phyloP scores from a whole-genome alignment of 2,329 filamentous ascomycete genomes.

The Ascochyta rabiei region DNA sequence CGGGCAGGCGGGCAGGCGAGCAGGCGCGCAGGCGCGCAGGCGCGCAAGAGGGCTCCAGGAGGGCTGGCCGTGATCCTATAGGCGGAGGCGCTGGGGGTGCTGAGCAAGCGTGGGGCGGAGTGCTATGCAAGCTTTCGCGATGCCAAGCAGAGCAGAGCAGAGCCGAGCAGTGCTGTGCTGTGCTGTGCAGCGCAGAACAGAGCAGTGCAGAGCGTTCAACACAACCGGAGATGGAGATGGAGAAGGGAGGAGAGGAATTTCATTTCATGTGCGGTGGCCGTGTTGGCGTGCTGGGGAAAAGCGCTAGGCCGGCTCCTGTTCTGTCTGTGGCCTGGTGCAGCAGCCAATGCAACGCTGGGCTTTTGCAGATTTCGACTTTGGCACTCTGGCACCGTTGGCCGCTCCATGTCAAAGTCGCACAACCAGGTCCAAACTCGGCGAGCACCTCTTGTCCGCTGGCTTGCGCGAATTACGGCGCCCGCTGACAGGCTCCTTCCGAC shows the following conservation, averaged over 20 bases:
- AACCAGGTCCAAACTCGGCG: conserved; percentile 1
- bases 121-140: neutral
- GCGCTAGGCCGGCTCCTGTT: conserved; percentile 16
- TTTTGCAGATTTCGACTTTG: conserved; percentile 17
- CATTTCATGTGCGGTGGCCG: conserved; percentile 20
- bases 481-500: conserved; percentile 5
- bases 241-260: conserved; percentile 29
- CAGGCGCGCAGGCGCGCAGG: conserved; percentile 14
- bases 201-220: neutral
- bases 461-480: neutral
- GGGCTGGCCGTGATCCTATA: conserved; percentile 6
- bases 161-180: conserved; percentile 5
- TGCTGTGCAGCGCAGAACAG: conserved; percentile 3
- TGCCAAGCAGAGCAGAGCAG: neutral
- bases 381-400: conserved; percentile 13
- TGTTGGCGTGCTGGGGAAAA: conserved; percentile 16
- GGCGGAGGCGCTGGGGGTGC: conserved; percentile 5
- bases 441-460: conserved; percentile 4
- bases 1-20: conserved; percentile 5
- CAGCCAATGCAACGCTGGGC: conserved; percentile 25
- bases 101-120: conserved; percentile 6
- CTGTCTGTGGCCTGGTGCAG: conserved; percentile 18
- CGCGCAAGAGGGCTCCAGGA: too few species aligned
- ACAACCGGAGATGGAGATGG: conserved; percentile 16
- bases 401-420: conserved; percentile 9